Evolutionary conservation across 495 filamentous ascomycete species (phyloP).

Genomic region (Patellaria atrata): DNA sequence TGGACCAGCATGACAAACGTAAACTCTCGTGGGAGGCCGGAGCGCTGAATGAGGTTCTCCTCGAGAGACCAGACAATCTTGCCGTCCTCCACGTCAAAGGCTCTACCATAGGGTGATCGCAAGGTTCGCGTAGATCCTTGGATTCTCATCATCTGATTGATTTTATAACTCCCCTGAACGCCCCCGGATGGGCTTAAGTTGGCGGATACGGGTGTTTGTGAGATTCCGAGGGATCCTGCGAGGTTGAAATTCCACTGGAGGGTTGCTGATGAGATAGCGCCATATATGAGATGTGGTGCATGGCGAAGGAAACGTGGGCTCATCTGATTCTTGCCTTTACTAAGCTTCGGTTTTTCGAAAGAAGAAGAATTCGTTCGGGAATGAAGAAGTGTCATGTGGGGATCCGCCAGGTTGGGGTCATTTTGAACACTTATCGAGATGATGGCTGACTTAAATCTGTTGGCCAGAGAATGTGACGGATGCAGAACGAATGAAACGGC

Average conservation of each 20-base stretch:
- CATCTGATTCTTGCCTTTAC: background rate
- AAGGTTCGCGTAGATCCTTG: constrained; percentile 35
- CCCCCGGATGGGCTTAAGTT: constrained; percentile 31
- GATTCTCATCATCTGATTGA: constrained; percentile 42
- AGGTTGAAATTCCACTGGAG: constrained; percentile 40
- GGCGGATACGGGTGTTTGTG: constrained; percentile 32
- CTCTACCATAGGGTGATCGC: constrained; percentile 23
- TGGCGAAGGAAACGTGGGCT: constrained; percentile 35
- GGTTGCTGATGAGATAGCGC: constrained; percentile 37
- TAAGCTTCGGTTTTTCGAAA: too few species aligned
- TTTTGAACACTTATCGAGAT: constrained; percentile 30
- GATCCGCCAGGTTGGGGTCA: constrained; percentile 5
- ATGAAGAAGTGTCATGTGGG: background rate
- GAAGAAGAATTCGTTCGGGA: too few species aligned
- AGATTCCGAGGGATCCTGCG: constrained; percentile 34
- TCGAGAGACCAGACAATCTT: constrained; percentile 39
- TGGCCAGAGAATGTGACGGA: constrained; percentile 27
- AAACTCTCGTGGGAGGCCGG: constrained; percentile 40
- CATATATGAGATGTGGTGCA: constrained; percentile 39
- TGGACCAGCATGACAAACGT: constrained; percentile 36
- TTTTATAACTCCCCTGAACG: constrained; percentile 28
- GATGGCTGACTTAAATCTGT: constrained; percentile 36
- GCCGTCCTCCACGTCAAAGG: constrained; percentile 31
- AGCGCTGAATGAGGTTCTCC: constrained; percentile 36
- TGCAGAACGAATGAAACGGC: constrained; percentile 38